phyloP scores from a whole-genome alignment of 2,329 filamentous ascomycete genomes.

The Nemania diffusa region DNA sequence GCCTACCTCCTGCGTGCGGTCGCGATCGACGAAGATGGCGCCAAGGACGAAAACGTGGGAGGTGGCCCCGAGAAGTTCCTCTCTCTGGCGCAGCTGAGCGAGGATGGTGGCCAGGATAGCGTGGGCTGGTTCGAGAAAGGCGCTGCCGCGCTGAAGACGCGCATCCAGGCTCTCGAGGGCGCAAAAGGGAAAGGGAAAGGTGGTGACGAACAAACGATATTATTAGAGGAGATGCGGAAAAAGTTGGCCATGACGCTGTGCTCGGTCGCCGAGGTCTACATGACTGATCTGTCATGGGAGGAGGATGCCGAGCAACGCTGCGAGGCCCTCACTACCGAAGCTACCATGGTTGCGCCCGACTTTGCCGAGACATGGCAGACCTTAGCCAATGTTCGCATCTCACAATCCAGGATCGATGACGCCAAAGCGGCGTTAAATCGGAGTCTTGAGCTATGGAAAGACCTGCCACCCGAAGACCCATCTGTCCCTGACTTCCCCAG shows the following conservation, averaged over 20 bases:
- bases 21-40: constrained; percentile 79
- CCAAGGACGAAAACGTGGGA: constrained; percentile 74
- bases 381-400: constrained; percentile 91
- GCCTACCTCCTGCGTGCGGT: constrained; percentile 78
- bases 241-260: constrained; percentile 94
- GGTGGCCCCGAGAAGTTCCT: constrained; percentile 94
- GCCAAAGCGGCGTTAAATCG: constrained; percentile 80
- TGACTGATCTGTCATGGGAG: constrained; percentile 97
- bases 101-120: constrained; percentile 73
- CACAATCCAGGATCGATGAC: constrained; percentile 81
- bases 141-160: constrained; percentile 75
- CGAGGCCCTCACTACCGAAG: constrained; percentile 89
- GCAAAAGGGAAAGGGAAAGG: constrained; percentile 41
- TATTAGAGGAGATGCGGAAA: constrained; percentile 74
- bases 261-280: constrained; percentile 95
- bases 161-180: constrained; percentile 73
- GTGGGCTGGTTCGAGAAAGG: constrained; percentile 76
- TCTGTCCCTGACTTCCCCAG: constrained; percentile 86
- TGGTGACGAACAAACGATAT: constrained; percentile 49
- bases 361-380: constrained; percentile 94
- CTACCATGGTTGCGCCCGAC: constrained; percentile 82
- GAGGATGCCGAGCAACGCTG: constrained; percentile 89
- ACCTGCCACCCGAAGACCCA: constrained; percentile 76
- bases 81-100: constrained; percentile 90
- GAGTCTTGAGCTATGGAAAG: constrained; percentile 85